These are phyloP conservation scores for Rhodotorula paludigena DNA, from an alignment of 768 basidiomycete genomes.

Conservation along the genomic window DNA sequence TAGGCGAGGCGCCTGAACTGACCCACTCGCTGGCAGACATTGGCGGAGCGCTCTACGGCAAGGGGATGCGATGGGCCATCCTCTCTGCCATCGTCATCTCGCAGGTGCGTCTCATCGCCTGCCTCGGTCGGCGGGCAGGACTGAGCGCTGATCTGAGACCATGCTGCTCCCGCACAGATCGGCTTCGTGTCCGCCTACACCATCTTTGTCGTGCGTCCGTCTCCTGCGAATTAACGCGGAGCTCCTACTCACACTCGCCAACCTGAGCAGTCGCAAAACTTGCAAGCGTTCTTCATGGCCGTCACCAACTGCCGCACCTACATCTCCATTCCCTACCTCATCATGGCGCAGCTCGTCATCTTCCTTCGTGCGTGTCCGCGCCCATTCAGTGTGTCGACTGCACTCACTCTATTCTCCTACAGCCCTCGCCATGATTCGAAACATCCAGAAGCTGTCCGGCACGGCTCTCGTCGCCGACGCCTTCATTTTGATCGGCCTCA, in stretches of 20 bases:
- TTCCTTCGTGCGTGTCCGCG: constrained; percentile 57
- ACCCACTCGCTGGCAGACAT: constrained; percentile 60
- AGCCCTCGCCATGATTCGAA: constrained; percentile 76
- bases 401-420: background rate
- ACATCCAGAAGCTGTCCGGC: constrained; percentile 88
- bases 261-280: constrained; percentile 10
- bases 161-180: constrained; percentile 50
- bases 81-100: constrained; percentile 80
- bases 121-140: constrained; percentile 4
- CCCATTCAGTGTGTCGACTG: background rate
- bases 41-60: constrained; percentile 83
- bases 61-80: constrained; percentile 86
- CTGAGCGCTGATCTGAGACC: background rate
- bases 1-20: background rate
- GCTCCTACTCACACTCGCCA: background rate
- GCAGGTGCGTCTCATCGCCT: constrained; percentile 50
- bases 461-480: constrained; percentile 89
- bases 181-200: constrained; percentile 87
- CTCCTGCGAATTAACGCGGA: accelerated
- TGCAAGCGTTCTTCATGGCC: constrained; percentile 75
- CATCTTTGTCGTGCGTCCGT: constrained; percentile 70
- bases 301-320: constrained; percentile 67
- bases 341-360: constrained; percentile 72
- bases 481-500: constrained; percentile 81
- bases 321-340: constrained; percentile 68